Base-by-base conservation (phyloP, 371 early-diverging fungal genomes). In the Rhizopus microsporus region DNA sequence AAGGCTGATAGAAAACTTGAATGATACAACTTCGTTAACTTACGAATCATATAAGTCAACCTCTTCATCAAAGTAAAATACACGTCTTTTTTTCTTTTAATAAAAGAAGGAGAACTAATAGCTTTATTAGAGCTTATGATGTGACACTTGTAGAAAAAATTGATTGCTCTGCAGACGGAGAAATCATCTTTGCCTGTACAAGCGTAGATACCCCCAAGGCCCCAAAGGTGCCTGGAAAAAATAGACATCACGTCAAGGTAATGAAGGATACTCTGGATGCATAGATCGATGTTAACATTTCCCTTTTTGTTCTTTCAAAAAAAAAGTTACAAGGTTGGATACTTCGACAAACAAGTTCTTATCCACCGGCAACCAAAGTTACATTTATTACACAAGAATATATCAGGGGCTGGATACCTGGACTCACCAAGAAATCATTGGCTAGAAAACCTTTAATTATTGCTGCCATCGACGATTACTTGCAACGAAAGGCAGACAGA, bases 391-490 rank as follows among this genome's bases (percentile, higher is more conserved):
- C 77, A 16, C 73, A 77, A 57, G 77, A 77, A 58, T 66, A 50
- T 49, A 63, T 75, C 33, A 69, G 66, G 44, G 87, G 86, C 32
- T 78, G 87, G 80, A 71, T 88, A 31, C 85, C 89, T 10, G 77
- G 82, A 10, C 71, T 88, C 23, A 86, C 87, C 8, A 83, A 83
- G 59, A 80, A 85, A 45, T 80, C 86, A 37, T 71, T 88, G 5
- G 82, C 86, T 10, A 76, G 84, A 54, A 74, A 86, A 40, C 86
- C 89, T 12, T 64, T 87, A 15, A 77, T 86, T 38, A 80, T 87
- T 59, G 71, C 83, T 9, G 75, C 81, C 7, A 75, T 88, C 48
- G 79, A 87, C 45, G 68, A 62, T 1, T 87, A 88, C 56, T 68
- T 88, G 44, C 71, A 80, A 48, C 81, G 81, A 59, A 82, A 87